phyloP scores from a whole-genome alignment of 2,329 filamentous ascomycete species.

The Calonectria hongkongensis region DNA sequence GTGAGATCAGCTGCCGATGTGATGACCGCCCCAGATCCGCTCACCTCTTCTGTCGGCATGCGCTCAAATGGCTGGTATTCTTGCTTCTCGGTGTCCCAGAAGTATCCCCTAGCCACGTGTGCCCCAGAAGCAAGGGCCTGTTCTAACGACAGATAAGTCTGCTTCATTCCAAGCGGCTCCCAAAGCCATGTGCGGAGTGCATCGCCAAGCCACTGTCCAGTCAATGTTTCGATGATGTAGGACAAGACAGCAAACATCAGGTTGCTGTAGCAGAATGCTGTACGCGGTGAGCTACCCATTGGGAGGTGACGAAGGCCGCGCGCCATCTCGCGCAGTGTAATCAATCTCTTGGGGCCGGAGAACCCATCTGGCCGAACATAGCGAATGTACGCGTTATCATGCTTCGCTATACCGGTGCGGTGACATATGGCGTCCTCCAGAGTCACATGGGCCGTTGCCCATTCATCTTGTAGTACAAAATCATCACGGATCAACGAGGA shows the following conservation, averaged over 20 bases:
- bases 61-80: slow-evolving; percentile 23
- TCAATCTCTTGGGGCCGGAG: slow-evolving; percentile 27
- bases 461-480: slow-evolving; percentile 66
- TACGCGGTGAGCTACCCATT: slow-evolving; percentile 64
- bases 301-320: slow-evolving; percentile 65
- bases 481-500: slow-evolving; percentile 66
- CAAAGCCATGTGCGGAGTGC: slow-evolving; percentile 64
- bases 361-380: slow-evolving; percentile 5
- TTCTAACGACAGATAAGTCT: slow-evolving; percentile 58
- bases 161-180: slow-evolving; percentile 65
- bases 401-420: slow-evolving; percentile 67
- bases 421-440: slow-evolving; percentile 71
- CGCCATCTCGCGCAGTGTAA: slow-evolving; percentile 52
- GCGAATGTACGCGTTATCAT: slow-evolving; percentile 54
- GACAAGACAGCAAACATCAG: slow-evolving; percentile 67
- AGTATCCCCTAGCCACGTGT: slow-evolving; percentile 62
- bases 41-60: neutral
- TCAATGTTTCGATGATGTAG: slow-evolving; percentile 63
- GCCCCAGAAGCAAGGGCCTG: slow-evolving; percentile 45
- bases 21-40: slow-evolving; percentile 64
- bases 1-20: slow-evolving; percentile 54
- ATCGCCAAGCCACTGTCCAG: slow-evolving; percentile 57
- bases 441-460: slow-evolving; percentile 66
- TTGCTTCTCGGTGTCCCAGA: slow-evolving; percentile 57
- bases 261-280: slow-evolving; percentile 68